Base-by-base conservation (phyloP, 2,329 filamentous ascomycete species). In the Bipolaris victoriae region DNA sequence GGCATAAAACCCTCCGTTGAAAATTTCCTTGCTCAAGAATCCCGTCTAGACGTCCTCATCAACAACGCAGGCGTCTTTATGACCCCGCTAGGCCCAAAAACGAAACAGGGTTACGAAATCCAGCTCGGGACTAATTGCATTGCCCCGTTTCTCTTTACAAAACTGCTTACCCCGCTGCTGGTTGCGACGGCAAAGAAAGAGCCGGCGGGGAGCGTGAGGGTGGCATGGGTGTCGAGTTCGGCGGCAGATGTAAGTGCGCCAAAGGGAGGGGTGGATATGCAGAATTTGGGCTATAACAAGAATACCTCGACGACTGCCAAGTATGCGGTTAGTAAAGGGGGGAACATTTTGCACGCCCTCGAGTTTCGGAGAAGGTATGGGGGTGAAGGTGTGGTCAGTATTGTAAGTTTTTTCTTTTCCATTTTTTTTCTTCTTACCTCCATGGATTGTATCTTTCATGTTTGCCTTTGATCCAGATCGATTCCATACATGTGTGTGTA, bases 91-190 rank as follows among this genome's bases (percentile, higher is more conserved):
- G 75, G 71, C 0, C 56, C 46, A 7, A 59, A 51, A 13, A 70
- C 65, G 0, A 64, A 62, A 31, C 67, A 73, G 31, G 66, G 64
- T 9, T 58, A 66, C 52, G 70, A 74, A 26, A 18, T 65, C 2
- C 73, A 78, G 49, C 64, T 80, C 6, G 79, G 72, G 7, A 77
- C 74, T 5, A 79, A 81, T 55, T 75, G 70, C 52, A 51, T 81
- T 1, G 79, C 72, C 0, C 76, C 76, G 1, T 77, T 75, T 45
- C 70, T 80, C 1, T 74, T 81, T 40, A 78, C 74, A 0, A 64
- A 78, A 50, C 57, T 77, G 0, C 67, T 81, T 1, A 66, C 71
- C 0, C 78, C 79, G 0, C 22, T 75, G 6, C 66, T 81, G 3
- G 35, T 58, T 0, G 46, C 65, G 10, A 75, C 78, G 0, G 77